A percentile compares a stretch with the other conserved stretches of the same genome.
Conservation (phyloP, 495 filamentous ascomycete genomes). For the Penicillium bialowiezense region DNA sequence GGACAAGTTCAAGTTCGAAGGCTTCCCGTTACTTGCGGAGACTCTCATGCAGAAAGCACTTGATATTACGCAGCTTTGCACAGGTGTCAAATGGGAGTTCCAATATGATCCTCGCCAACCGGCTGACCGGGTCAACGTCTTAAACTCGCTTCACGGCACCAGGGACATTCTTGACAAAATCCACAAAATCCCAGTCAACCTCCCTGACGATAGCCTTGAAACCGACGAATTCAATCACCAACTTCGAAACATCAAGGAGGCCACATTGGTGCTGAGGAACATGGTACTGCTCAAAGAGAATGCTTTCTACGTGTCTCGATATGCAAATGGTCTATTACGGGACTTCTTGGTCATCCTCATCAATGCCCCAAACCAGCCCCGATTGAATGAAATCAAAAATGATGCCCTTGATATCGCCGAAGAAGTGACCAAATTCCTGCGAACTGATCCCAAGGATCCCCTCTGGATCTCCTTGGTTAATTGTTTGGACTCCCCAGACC, state of each 20-base stretch:
- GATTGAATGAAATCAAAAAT: conserved; percentile 82
- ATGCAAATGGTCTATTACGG: conserved; percentile 61
- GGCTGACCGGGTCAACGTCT: conserved; percentile 63
- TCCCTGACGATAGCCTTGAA: conserved; percentile 67
- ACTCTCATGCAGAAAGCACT: conserved; percentile 81
- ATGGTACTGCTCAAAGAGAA: conserved; percentile 91
- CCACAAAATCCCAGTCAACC: conserved; percentile 51
- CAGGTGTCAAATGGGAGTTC: conserved; percentile 77
- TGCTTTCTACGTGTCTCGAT: conserved; percentile 72
- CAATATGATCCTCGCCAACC: conserved; percentile 58
- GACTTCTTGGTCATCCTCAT: conserved; percentile 80
- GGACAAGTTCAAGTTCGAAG: conserved; percentile 92
- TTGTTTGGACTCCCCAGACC: conserved; percentile 70
- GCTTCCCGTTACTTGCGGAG: conserved; percentile 86
- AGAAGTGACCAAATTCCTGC: conserved; percentile 77
- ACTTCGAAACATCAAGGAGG: conserved; percentile 77
- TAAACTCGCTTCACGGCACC: conserved; percentile 65
- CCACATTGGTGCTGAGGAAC: conserved; percentile 83
- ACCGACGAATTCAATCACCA: conserved; percentile 67
- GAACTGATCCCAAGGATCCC: conserved; percentile 66
- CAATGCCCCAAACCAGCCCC: conserved; percentile 70
- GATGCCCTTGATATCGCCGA: conserved; percentile 92
- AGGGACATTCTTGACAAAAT: conserved; percentile 70
- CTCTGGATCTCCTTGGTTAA: conserved; percentile 72
- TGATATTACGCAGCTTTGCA: conserved; percentile 70